Base-by-base conservation (phyloP, 1,284 basidiomycete genomes). In the Phlebopus sp. region DNA sequence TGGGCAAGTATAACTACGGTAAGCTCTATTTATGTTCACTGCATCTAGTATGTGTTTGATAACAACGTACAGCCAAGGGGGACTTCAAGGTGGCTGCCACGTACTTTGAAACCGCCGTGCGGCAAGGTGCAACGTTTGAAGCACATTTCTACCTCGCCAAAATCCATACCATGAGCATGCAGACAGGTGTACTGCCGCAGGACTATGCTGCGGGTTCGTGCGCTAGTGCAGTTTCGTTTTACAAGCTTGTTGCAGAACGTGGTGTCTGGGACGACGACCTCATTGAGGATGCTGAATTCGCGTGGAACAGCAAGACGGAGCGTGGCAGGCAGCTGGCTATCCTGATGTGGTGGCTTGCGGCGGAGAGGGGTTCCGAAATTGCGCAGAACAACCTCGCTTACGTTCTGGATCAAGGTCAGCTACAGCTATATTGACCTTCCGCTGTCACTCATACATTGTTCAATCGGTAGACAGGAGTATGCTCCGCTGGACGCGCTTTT, bases 301-400 rank as follows among this genome's bases (percentile, higher is more conserved):
- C 83, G 8, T 94, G 93, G 90, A 76, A 78, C 58, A 73, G 79
- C 4, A 87, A 82, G 2, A 85, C 86, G 7, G 77, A 84, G 46
- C 72, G 79, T 44, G 81, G 79, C 21, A 81, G 78, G 59, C 84
- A 90, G 56, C 73, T 78, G 47, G 89, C 90, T 2, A 81, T 97
- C 70, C 70, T 97, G n/a, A 84, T 88, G 41, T 97, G 94, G 90
- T 94, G 90, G 64, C 79, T 97, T 45, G 88, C 93, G 30, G 92
- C 92, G 4, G 97, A 99, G 71, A 75, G 90, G 55, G 97, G 97
- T 0, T 86, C 82, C 44, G 96, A 99, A 68, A 78, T 86, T 31
- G 96, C 92, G 2, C 95, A 98, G 72, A 98, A 95, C 66, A 99
- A 99, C 60, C 73, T 99, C 9, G 97, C 95, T 0, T 97, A 86